Evolutionary conservation across 2,329 filamentous ascomycete species (phyloP), one percentile per base, ranked within the genome.

Genomic region (Trichoderma atroviride): DNA sequence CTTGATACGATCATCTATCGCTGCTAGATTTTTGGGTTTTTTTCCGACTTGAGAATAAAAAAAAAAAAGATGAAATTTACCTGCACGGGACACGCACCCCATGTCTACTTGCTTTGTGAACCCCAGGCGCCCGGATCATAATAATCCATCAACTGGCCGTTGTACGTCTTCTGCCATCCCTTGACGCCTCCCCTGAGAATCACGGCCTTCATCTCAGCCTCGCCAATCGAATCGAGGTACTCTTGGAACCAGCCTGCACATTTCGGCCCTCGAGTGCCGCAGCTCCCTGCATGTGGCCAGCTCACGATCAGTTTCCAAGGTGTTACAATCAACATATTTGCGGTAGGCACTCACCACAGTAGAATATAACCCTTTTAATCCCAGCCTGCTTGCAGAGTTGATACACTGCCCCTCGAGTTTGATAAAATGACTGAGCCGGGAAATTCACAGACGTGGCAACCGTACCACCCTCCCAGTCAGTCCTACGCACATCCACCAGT

Each of bases 391-490:
- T 83, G 76, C 83, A 84, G 22, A 88, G 77, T 56, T 81, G 81
- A 71, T 87, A 83, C 33, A 87, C 74, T 6, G 79, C 77, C 4
- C 82, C 79, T 6, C 86, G 80, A 4, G 83, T 84, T 63, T 83
- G 83, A 65, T 86, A 86, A 50, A 88, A 81, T 14, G 81, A 83
- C 66, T 88, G 85, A 10, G 86, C 86, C 0, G 86, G 86, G 16
- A 88, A 78, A 72, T 88, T 88, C 71, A 91, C 80, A 0, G 88
- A 88, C 2, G 83, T 84, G 10, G 79, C 78, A 67, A 91, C 85
- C 0, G 87, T 89, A 52, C 88, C 89, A 31, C 89, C 89, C 74
- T 83, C 82, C 79, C 83, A 85, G 72, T 88, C 86, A 4, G 78
- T 81, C 31, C 85, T 80, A 22, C 85, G 82, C n/a, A 87, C 82